Evolutionary conservation across 192 early-diverging fungal genomes (phyloP).

Genomic region (Cetraspora pellucida): DNA sequence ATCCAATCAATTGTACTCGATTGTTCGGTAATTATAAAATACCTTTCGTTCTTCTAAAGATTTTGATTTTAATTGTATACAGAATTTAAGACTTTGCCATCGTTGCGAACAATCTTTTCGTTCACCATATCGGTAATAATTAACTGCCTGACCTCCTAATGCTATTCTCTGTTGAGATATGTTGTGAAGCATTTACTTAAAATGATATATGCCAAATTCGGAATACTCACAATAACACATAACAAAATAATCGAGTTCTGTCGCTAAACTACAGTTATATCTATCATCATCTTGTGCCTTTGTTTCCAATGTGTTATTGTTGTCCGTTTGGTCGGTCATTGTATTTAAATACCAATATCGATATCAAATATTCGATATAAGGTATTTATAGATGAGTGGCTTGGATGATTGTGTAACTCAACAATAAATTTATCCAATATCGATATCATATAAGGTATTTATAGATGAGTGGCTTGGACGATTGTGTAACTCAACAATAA

Average conservation of each 20-base stretch:
- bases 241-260: not conserved
- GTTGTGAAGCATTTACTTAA: not conserved
- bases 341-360: too few species aligned
- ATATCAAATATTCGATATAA: too few species aligned
- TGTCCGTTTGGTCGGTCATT: too few species aligned
- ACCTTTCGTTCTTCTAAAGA: slow-evolving; percentile 35
- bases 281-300: not conserved
- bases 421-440: too few species aligned
- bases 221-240: slow-evolving; percentile 2
- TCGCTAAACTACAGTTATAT: not conserved
- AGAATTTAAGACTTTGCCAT: slow-evolving; percentile 43
- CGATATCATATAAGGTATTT: too few species aligned
- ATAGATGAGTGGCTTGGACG: too few species aligned
- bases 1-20: not conserved
- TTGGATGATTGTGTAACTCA: too few species aligned
- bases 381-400: too few species aligned
- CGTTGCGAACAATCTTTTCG: slow-evolving; percentile 38
- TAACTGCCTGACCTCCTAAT: slow-evolving; percentile 40
- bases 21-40: not conserved
- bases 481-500: too few species aligned
- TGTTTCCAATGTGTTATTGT: too few species aligned
- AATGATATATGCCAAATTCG: not conserved
- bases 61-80: slow-evolving; percentile 39
- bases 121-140: slow-evolving; percentile 45
- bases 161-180: slow-evolving; percentile 17